Percentiles rank a stretch among this genome's conserved stretches.
Conservation (phyloP, 179 eudicot genomes). For the Sideroxylon spinosum region DNA sequence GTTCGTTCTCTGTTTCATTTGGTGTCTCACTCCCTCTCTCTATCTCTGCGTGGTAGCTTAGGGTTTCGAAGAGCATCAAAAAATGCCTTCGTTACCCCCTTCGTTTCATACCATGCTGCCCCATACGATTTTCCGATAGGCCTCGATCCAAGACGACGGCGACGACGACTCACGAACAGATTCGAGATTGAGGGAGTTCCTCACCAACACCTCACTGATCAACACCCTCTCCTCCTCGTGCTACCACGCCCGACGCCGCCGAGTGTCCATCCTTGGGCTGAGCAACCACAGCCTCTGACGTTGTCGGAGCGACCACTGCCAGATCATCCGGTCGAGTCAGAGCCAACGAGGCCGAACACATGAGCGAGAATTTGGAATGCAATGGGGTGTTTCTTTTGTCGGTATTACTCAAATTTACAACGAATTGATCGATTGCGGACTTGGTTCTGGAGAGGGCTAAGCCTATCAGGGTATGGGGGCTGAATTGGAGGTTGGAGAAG, state of each 20-base stretch:
- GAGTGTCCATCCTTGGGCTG: constrained; percentile 27
- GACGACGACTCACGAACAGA: constrained; percentile 47
- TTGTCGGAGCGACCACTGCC: constrained; percentile 11
- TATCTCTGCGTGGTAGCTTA: not conserved
- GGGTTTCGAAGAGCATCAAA: constrained; percentile 60
- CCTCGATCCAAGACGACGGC: constrained; percentile 45
- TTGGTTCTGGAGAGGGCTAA: constrained; percentile 31
- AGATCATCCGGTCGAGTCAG: constrained; percentile 35
- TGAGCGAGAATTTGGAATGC: constrained; percentile 18
- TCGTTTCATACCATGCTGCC: too few relatives aligned
- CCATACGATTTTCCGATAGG: constrained; percentile 62
- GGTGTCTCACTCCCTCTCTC: too few relatives aligned
- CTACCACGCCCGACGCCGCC: constrained; percentile 30
- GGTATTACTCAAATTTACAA: constrained; percentile 21
- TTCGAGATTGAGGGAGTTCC: constrained; percentile 74
- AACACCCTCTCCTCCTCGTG: constrained; percentile 86
- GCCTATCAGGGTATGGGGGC: constrained; percentile 39
- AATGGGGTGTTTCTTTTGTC: constrained; percentile 1
- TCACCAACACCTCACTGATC: constrained; percentile 86
- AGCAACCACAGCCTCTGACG: constrained; percentile 24
- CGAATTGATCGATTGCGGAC: constrained; percentile 38
- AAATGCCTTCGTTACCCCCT: constrained; percentile 89
- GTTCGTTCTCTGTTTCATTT: too few relatives aligned
- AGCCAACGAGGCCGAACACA: constrained; percentile 60
- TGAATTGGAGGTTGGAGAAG: constrained; percentile 39